Base-by-base conservation (phyloP, 441 rosid genomes). In the Adansonia grandidieri region DNA sequence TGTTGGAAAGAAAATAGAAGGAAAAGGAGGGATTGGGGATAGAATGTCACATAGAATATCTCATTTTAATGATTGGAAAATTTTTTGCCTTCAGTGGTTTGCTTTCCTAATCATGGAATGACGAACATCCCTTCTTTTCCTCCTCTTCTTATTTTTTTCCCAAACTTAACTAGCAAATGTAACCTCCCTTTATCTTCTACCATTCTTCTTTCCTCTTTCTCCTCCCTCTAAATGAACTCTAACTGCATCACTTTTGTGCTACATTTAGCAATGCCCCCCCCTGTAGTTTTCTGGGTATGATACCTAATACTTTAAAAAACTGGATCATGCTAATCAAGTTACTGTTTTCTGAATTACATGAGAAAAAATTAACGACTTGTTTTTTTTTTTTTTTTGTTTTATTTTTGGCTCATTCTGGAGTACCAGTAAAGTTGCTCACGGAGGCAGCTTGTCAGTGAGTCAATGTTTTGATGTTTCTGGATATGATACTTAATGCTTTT, bases 141-240 rank as follows among this genome's bases (percentile, higher is more conserved):
- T 6, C 28, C 48, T 5, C 19, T 37, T 37, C 22, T 32, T 15
- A 13, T 63, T 58, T 58, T 66, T 17, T 17, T 14, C 48, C 15
- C 71, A 66, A 66, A 22, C n/a, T 61, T 61, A 61, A 61, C 70
- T n/a, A 45, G 37, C 20, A 67, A 67, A 44, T 19, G 54, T 1
- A 42, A 11, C 19, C 40, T 14, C 40, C 8, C 7, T 5, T 66
- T 66, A 66, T 66, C 28, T 66, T 44, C 32, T 28, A 28, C 14
- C 32, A 5, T 4, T 28, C 6, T 61, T 60, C 2, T 14, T 60
- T 20, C 7, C 37, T 28, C 4, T 9, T 60, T n/a, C 24, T 17
- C 61, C 61, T 17, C 24, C 24, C 10, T 4, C 58, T 54, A 54
- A 54, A 15, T 6, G 58, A 54, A 15, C 20, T 5, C 8, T 56